phyloP scores from a whole-genome alignment of 2,329 filamentous ascomycete genomes.

The Alternaria burnsii region DNA sequence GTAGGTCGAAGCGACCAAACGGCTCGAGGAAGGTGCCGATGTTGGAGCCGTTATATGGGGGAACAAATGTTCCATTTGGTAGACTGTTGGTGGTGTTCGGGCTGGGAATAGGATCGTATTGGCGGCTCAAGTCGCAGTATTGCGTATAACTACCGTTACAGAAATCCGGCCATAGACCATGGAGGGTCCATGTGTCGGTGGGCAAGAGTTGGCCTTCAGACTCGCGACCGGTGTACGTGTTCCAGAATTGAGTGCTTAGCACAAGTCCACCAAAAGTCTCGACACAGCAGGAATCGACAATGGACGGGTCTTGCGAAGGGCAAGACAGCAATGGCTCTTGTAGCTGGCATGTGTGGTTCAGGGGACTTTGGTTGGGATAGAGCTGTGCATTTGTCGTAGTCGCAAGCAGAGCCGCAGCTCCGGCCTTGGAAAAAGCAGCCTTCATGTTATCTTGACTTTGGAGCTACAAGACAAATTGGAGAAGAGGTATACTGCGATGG shows the following conservation, averaged over 20 bases:
- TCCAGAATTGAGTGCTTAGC: conserved; percentile 71
- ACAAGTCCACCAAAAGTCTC: conserved; percentile 72
- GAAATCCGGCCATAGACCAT: conserved; percentile 57
- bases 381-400: conserved; percentile 48
- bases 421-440: conserved; percentile 21
- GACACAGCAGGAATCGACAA: conserved; percentile 68
- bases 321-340: conserved; percentile 47
- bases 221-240: conserved; percentile 69
- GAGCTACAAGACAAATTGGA: conserved; percentile 4
- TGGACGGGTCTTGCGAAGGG: conserved; percentile 38
- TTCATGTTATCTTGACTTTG: conserved; percentile 30
- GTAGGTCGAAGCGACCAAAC: conserved; percentile 67
- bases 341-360: conserved; percentile 67
- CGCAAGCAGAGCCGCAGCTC: conserved; percentile 31
- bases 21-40: conserved; percentile 67
- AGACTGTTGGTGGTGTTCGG: conserved; percentile 71
- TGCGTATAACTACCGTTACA: conserved; percentile 69
- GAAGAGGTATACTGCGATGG: not conserved
- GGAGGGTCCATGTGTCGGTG: conserved; percentile 65
- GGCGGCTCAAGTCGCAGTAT: conserved; percentile 71
- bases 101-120: conserved; percentile 69
- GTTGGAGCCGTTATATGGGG: conserved; percentile 65
- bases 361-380: conserved; percentile 57
- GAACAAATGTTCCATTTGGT: conserved; percentile 61
- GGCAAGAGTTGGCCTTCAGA: conserved; percentile 66